These are phyloP conservation scores for Artemisia tridentata DNA, from an alignment of 129 eudicot genomes.

Conservation along the genomic window DNA sequence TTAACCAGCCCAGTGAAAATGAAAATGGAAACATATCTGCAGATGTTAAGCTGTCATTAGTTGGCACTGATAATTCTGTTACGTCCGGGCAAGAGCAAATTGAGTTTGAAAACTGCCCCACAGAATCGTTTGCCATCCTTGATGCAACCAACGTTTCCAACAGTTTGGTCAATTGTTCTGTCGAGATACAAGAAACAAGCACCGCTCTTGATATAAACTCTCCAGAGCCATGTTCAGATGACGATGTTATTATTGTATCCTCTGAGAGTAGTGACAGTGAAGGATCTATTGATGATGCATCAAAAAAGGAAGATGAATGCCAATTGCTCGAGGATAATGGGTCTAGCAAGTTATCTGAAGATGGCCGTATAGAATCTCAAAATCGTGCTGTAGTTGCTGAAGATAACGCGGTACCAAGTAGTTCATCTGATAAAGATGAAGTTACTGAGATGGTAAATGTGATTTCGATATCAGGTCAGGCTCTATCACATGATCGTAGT, in stretches of 20 bases:
- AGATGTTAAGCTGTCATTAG: slow-evolving; percentile 21
- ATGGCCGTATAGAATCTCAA: slow-evolving; percentile 23
- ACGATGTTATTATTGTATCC: slow-evolving; percentile 18
- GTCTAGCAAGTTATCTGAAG: slow-evolving; percentile 20
- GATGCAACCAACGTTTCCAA: slow-evolving; percentile 23
- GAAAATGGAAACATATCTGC: slow-evolving; percentile 34
- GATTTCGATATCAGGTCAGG: slow-evolving; percentile 15
- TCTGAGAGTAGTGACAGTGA: slow-evolving; percentile 20
- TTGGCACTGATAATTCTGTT: slow-evolving; percentile 23
- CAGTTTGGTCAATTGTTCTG: slow-evolving; percentile 16
- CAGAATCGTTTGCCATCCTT: slow-evolving; percentile 21
- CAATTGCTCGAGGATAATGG: slow-evolving; percentile 23
- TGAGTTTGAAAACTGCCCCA: slow-evolving; percentile 22
- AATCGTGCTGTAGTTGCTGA: not conserved
- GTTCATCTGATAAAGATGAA: slow-evolving; percentile 27
- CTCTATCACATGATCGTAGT: slow-evolving; percentile 15
- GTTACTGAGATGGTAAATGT: slow-evolving; percentile 21
- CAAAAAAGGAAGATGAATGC: slow-evolving; percentile 27
- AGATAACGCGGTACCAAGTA: slow-evolving; percentile 17
- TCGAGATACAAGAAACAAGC: slow-evolving; percentile 25
- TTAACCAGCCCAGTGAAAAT: slow-evolving; percentile 29
- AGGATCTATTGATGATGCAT: slow-evolving; percentile 22
- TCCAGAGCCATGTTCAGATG: slow-evolving; percentile 22
- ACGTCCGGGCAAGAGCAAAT: slow-evolving; percentile 28
- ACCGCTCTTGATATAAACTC: slow-evolving; percentile 15